Percentiles rank a stretch among this genome's conserved stretches.
phyloP scores from a whole-genome alignment of 2,329 filamentous ascomycete species.

The Clonostachys byssicola region DNA sequence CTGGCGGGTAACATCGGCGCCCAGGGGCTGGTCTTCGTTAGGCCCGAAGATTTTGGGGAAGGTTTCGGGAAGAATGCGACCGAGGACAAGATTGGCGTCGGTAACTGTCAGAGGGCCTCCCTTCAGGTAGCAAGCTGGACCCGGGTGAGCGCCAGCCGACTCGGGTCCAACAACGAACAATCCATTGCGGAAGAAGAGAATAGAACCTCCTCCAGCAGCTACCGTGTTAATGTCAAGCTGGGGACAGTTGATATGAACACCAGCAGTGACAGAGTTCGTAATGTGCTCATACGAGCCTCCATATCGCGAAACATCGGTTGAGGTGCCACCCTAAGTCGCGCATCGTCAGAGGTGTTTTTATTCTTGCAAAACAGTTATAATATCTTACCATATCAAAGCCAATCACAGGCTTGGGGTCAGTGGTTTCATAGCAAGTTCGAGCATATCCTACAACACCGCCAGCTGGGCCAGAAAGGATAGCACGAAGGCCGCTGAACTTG shows the following conservation, averaged over 20 bases:
- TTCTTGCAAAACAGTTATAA: too few species aligned
- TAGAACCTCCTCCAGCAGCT: constrained; percentile 36
- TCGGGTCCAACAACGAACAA: constrained; percentile 68
- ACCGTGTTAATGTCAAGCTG: constrained; percentile 67
- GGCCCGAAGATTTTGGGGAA: constrained; percentile 71
- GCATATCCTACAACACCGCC: constrained; percentile 1
- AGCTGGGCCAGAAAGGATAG: background rate
- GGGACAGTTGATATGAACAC: constrained; percentile 49
- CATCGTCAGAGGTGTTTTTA: too few species aligned
- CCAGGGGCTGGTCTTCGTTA: constrained; percentile 52
- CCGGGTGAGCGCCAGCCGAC: constrained; percentile 66
- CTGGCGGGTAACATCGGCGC: constrained; percentile 24
- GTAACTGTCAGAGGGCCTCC: constrained; percentile 68
- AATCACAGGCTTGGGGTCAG: background rate
- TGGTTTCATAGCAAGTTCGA: background rate
- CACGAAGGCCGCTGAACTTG: constrained; percentile 1
- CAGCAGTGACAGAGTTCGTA: background rate
- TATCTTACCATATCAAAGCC: background rate
- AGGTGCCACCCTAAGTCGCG: constrained; percentile 46
- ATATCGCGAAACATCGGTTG: constrained; percentile 65
- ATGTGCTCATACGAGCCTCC: constrained; percentile 61
- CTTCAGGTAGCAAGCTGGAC: constrained; percentile 67
- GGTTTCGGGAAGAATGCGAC: constrained; percentile 50
- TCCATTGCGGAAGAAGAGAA: constrained; percentile 64
- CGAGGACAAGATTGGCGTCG: constrained; percentile 66